Evolutionary conservation across 2,329 filamentous ascomycete genomes (phyloP), one percentile per base, ranked within the genome.

Genomic region (Aspergillus fischeri): DNA sequence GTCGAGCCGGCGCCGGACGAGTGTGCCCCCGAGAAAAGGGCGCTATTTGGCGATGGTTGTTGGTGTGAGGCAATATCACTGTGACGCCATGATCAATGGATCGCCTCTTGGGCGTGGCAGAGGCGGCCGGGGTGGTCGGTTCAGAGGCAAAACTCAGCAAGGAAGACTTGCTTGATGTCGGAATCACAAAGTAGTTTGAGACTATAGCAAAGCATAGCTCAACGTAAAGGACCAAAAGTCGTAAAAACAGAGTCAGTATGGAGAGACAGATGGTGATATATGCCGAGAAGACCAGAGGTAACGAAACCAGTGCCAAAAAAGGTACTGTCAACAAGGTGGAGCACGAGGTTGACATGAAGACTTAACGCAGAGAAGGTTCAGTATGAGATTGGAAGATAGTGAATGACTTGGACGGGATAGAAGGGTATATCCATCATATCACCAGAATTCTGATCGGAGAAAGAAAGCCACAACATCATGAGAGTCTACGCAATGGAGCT

Each of bases 251-350:
- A 38, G 87, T 77, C 41, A 81, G 77, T 61, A 87, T 83, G 42
- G 87, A 85, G 50, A 88, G 63, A 4, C 79, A 80, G 54, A 86
- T 85, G 32, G 87, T 89, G 61, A 88, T 73, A 60, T 80, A 81
- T 53, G 87, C 87, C 54, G 86, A 81, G 51, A 88, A 68, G 63
- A 84, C 80, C 53, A 89, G 78, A 8, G 87, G 86, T 11, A 88
- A 73, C 24, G 85, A 86, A 65, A 87, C 77, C 61, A 87, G 61
- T 66, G 84, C 79, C 62, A 89, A 76, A 65, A 87, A 79, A n/a
- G 86, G 85, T 52, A 87, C 77, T 53, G 86, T 75, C 51, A 88
- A 70, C 51, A 76, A 53, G 17, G 67, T 69, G 10, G 66, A 68
- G 32, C 74, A 49, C 42, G 61, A 66, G 54, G 66, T 60, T 41